Evolutionary conservation across 192 early-diverging fungal genomes (phyloP).

Genomic region (Entrophospora sp.): DNA sequence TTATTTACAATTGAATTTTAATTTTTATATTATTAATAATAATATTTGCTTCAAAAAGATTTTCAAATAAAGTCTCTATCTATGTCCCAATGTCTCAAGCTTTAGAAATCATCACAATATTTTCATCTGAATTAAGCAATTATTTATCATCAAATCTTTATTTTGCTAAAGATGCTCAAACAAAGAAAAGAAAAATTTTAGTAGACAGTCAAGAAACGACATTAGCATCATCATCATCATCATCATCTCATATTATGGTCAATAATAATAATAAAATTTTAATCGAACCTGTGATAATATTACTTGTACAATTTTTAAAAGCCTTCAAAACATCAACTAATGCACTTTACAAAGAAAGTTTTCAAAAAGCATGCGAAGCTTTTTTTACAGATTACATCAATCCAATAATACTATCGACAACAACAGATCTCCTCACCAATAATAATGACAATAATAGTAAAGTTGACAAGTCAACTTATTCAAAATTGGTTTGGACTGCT

Average conservation of each 20-base stretch:
- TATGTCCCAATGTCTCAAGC: constrained; percentile 1
- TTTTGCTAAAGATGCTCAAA: background rate
- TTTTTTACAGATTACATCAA: background rate
- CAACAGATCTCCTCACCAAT: too few relatives aligned
- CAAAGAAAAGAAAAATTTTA: constrained; percentile 4
- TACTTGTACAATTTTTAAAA: background rate
- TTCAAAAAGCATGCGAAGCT: background rate
- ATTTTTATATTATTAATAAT: background rate
- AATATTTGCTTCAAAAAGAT: background rate
- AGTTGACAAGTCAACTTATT: background rate
- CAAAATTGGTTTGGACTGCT: background rate
- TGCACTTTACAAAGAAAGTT: background rate
- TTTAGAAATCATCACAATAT: background rate
- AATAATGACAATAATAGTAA: background rate
- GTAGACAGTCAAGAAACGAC: background rate
- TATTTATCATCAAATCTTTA: background rate
- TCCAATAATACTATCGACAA: background rate
- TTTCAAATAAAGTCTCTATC: constrained; percentile 1
- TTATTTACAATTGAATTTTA: background rate
- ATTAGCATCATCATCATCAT: background rate
- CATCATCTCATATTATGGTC: too few relatives aligned
- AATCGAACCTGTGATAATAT: background rate
- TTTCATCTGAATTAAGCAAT: background rate
- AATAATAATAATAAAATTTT: background rate
- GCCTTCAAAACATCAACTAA: background rate